Percentiles rank a stretch among this genome's conserved stretches.
Conservation (phyloP, 2,329 filamentous ascomycete genomes). For the Fusarium sp. region DNA sequence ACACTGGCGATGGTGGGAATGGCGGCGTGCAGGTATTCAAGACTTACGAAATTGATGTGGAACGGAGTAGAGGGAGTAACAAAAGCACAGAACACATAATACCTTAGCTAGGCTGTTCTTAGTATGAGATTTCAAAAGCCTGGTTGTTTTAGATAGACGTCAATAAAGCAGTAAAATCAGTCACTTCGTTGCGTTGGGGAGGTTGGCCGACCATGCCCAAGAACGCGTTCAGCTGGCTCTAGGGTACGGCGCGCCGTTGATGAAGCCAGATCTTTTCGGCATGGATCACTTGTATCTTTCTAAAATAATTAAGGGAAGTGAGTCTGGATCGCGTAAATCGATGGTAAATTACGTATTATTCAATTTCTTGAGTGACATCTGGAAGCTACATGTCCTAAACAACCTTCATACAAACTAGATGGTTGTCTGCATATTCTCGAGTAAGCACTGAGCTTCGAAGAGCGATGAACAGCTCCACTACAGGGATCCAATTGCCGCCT, state of each 20-base stretch:
- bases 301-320: too few relatives aligned
- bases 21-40: background rate
- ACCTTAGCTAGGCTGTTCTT: background rate
- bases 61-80: background rate
- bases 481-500: too few relatives aligned
- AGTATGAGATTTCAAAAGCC: background rate
- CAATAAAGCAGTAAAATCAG: background rate
- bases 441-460: too few relatives aligned
- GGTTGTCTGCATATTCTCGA: too few relatives aligned
- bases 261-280: background rate
- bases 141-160: background rate
- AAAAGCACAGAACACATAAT: background rate
- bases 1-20: background rate
- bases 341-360: too few relatives aligned
- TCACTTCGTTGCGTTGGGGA: background rate
- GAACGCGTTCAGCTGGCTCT: background rate
- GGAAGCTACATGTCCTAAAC: too few relatives aligned
- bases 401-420: too few relatives aligned
- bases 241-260: background rate
- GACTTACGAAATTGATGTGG: background rate
- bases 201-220: background rate
- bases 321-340: too few relatives aligned
- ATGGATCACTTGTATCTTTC: background rate
- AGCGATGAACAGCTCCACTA: too few relatives aligned
- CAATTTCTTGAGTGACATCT: too few relatives aligned